Base-by-base conservation (phyloP, 805 yeast genomes). In the Zygosaccharomyces kombuchaensis region DNA sequence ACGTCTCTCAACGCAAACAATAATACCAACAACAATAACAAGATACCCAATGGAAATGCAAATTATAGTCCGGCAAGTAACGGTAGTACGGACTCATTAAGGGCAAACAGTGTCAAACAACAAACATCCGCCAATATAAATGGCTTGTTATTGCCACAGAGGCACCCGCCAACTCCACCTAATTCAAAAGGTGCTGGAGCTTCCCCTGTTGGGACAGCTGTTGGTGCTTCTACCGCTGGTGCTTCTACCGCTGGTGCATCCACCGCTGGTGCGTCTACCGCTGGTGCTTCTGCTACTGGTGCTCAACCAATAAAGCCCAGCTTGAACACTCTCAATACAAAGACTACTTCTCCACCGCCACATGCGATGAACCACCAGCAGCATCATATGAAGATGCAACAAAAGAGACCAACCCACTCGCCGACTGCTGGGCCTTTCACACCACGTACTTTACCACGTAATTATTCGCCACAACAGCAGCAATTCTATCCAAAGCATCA, bases 121-220 rank as follows among this genome's bases (percentile, higher is more conserved):
- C 38, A 43, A 12, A 17, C 44, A 14, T 43, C 52, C 37, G 46
- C 50, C 30, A 40, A 41, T 40, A 44, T 59, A 34, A 47, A 51
- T 40, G 54, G 54, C 25, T 43, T 55, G 35, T 36, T 52, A 36
- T 36, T 52, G 22, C 57, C 60, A 22, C 62, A 55, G 34, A 58
- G 63, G 32, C 61, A 54, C 27, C 62, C 65, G 14, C 61, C 64
- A 19, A 40, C 58, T 12, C 62, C 65, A 14, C 66, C 62, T 32
- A 55, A 53, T 36, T 43, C 46, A 34, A 39, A 39, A 38, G 41
- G 41, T 14, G 22, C 21, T 38, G 13, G 25, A 8, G 44, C 29
- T 27, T 17, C 45, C 9, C 41, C 31, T 17, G 30, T 19, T 36
- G 42, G 46, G 35, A 34, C 37, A 19, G 38, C 29, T 10, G 38